Percentiles rank a stretch among this genome's conserved stretches.
Conservation (phyloP, 148 eudicot genomes). For the Vaccinium darrowii region DNA sequence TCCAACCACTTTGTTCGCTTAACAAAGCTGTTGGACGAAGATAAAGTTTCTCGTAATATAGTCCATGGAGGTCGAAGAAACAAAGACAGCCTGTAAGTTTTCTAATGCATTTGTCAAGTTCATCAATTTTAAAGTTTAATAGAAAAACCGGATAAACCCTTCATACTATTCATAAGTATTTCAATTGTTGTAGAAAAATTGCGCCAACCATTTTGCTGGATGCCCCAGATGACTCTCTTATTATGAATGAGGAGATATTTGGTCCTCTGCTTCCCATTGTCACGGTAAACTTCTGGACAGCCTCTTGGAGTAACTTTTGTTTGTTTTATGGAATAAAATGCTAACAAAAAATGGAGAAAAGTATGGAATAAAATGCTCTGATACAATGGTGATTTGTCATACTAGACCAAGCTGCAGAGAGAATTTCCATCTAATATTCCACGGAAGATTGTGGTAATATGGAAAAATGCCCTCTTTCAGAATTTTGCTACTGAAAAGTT, state of each 20-base stretch:
- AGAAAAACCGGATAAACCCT: not conserved
- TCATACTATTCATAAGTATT: not conserved
- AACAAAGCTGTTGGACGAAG: conserved; percentile 49
- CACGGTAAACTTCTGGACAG: conserved; percentile 34
- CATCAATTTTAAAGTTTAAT: not conserved
- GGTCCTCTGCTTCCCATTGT: conserved; percentile 74
- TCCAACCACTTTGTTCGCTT: conserved; percentile 55
- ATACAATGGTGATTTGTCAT: not conserved
- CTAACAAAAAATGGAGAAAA: not conserved
- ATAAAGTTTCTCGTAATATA: conserved; percentile 47
- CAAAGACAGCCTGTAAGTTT: conserved; percentile 41
- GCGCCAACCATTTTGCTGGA: conserved; percentile 63
- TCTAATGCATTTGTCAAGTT: not conserved
- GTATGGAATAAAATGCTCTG: not conserved
- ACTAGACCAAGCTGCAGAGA: not conserved
- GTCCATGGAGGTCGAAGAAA: conserved; percentile 61
- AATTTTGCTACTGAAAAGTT: not conserved
- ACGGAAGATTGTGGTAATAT: not conserved
- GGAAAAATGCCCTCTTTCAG: not conserved
- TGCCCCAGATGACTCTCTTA: conserved; percentile 56
- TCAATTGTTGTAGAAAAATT: conserved; percentile 43
- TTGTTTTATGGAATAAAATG: not conserved
- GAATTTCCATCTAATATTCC: not conserved
- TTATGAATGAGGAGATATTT: conserved; percentile 72
- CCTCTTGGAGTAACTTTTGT: not conserved